Conservation (phyloP, 2,329 filamentous ascomycete genomes). For the Thelonectria rubi region DNA sequence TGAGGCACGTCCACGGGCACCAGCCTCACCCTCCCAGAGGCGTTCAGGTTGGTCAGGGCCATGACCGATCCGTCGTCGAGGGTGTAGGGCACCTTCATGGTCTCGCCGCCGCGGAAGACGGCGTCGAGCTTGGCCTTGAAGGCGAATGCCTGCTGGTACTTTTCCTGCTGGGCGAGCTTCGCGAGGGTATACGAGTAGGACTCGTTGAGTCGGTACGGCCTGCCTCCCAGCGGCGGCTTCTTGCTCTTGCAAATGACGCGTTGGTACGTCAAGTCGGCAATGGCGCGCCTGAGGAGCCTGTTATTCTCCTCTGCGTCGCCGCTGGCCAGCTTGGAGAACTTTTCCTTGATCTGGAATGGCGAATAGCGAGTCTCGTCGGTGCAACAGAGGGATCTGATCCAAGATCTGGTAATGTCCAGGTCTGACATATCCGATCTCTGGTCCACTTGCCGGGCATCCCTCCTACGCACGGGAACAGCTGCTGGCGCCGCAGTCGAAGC, state of each 20-base stretch:
- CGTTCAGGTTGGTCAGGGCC: constrained; percentile 72
- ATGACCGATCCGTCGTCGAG: constrained; percentile 73
- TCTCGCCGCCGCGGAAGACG: constrained; percentile 55
- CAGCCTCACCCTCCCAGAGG: constrained; percentile 64
- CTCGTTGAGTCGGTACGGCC: constrained; percentile 71
- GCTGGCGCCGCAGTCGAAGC: constrained; percentile 60
- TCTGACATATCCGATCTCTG: constrained; percentile 36
- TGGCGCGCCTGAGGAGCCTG: constrained; percentile 57
- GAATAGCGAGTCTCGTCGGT: constrained; percentile 61
- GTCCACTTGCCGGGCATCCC: constrained; percentile 10
- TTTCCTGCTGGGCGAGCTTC: constrained; percentile 62
- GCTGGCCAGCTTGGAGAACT: constrained; percentile 59
- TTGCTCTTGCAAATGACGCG: constrained; percentile 69
- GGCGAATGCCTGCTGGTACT: constrained; percentile 65
- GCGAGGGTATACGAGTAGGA: constrained; percentile 65
- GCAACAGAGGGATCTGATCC: constrained; percentile 67
- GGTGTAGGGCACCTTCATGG: constrained; percentile 61
- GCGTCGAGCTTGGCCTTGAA: constrained; percentile 70
- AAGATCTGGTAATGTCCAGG: constrained; percentile 61
- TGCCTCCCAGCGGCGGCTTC: constrained; percentile 64
- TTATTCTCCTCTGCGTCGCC: constrained; percentile 52
- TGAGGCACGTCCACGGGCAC: constrained; percentile 63
- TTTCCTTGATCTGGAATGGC: constrained; percentile 57
- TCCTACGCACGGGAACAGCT: constrained; percentile 43
- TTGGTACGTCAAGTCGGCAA: constrained; percentile 58